phyloP scores from a whole-genome alignment of 148 eudicot species.

The Fagopyrum esculentum region DNA sequence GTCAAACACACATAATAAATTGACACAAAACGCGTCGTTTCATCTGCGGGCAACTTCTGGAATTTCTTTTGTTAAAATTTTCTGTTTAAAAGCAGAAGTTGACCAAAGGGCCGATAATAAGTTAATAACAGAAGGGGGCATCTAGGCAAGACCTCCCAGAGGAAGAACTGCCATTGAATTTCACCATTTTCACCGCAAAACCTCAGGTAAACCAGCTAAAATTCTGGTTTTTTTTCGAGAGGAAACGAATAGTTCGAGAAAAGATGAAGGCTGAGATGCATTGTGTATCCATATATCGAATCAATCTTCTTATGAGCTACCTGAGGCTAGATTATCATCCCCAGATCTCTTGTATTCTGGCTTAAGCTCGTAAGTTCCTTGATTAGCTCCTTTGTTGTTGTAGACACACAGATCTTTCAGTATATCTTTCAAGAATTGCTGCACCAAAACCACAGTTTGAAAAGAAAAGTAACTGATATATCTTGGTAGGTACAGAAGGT shows the following conservation, averaged over 20 bases:
- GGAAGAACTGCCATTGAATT: neutral
- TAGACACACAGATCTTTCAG: constrained; percentile 58
- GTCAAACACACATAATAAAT: too few species aligned
- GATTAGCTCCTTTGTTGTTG: constrained; percentile 61
- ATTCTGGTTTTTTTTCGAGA: neutral
- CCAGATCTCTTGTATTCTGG: constrained; percentile 54
- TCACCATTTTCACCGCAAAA: neutral
- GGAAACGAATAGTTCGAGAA: neutral
- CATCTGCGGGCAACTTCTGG: too few species aligned
- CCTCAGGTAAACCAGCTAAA: neutral
- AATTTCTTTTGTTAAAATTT: too few species aligned
- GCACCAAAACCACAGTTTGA: constrained; percentile 9
- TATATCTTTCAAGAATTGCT: constrained; percentile 70
- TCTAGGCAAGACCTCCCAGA: neutral
- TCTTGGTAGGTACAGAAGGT: neutral
- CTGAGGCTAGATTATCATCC: constrained; percentile 15
- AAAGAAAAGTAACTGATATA: neutral
- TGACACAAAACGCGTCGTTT: too few species aligned
- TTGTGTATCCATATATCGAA: neutral
- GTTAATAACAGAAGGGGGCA: too few species aligned
- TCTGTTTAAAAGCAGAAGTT: too few species aligned
- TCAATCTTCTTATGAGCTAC: neutral
- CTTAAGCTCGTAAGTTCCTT: constrained; percentile 59
- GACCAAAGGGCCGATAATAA: too few species aligned
- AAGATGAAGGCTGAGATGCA: neutral